These are phyloP conservation scores for Alternaria incomplexa DNA, from an alignment of 2,329 filamentous ascomycete species.

Conservation along the genomic window DNA sequence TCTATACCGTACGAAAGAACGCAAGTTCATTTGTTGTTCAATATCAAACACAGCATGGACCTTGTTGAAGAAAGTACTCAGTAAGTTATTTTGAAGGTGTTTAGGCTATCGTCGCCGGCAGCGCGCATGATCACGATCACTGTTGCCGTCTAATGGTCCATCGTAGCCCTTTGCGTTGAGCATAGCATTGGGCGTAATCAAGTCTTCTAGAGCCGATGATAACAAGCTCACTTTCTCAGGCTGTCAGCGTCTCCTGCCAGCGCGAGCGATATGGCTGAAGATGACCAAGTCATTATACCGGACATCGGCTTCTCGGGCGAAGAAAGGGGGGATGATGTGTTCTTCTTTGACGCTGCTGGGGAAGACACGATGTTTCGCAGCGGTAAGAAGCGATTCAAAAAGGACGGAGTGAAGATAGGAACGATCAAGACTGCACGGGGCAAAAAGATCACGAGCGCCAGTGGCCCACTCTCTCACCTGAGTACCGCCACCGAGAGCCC, in stretches of 20 bases:
- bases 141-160: not conserved
- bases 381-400: not conserved
- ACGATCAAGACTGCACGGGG: not conserved
- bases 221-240: not conserved
- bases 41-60: not conserved
- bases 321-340: not conserved
- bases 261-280: not conserved
- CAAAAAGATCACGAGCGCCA: not conserved
- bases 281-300: not conserved
- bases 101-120: not conserved
- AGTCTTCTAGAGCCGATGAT: not conserved
- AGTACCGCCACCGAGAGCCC: not conserved
- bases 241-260: fast-evolving
- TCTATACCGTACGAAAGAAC: not conserved
- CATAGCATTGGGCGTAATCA: not conserved
- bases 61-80: not conserved
- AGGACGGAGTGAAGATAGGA: not conserved
- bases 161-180: not conserved
- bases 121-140: not conserved
- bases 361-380: not conserved
- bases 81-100: not conserved
- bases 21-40: not conserved
- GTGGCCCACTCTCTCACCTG: not conserved
- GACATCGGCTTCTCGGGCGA: not conserved
- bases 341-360: not conserved